Evolutionary conservation across 1,284 basidiomycete genomes (phyloP).

Genomic region (Puccinia polysora): DNA sequence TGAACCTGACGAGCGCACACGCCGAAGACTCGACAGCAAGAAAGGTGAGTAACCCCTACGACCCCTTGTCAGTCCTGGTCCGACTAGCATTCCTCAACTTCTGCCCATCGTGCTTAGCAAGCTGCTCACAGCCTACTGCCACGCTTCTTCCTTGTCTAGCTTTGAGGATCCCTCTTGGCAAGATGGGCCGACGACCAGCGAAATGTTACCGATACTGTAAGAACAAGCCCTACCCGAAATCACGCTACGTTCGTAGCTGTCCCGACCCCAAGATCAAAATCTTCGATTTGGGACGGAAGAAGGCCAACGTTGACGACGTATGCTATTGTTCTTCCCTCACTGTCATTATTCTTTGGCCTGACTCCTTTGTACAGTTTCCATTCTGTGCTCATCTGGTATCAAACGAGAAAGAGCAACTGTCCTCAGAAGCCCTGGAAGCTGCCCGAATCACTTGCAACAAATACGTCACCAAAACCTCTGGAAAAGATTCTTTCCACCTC

Average conservation of each 20-base stretch:
- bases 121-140: too few species aligned
- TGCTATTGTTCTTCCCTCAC: constrained; percentile 55
- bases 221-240: constrained; percentile 86
- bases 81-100: too few species aligned
- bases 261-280: constrained; percentile 91
- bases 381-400: constrained; percentile 79
- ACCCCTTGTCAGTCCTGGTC: too few species aligned
- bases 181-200: constrained; percentile 92
- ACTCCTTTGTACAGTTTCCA: constrained; percentile 43
- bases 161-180: constrained; percentile 46
- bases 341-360: constrained; percentile 54
- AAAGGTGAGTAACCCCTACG: too few species aligned
- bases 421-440: constrained; percentile 92
- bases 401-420: constrained; percentile 97
- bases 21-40: background rate
- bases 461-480: constrained; percentile 95
- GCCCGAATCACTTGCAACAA: constrained; percentile 99
- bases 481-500: constrained; percentile 98
- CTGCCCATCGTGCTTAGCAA: background rate
- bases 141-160: too few species aligned
- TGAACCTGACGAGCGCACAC: too few species aligned
- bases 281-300: constrained; percentile 91
- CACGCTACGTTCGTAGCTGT: constrained; percentile 96
- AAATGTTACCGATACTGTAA: constrained; percentile 97
- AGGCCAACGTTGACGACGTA: constrained; percentile 87